phyloP scores from a whole-genome alignment of 1,284 basidiomycete genomes.

The Ceratobasidium sp. region DNA sequence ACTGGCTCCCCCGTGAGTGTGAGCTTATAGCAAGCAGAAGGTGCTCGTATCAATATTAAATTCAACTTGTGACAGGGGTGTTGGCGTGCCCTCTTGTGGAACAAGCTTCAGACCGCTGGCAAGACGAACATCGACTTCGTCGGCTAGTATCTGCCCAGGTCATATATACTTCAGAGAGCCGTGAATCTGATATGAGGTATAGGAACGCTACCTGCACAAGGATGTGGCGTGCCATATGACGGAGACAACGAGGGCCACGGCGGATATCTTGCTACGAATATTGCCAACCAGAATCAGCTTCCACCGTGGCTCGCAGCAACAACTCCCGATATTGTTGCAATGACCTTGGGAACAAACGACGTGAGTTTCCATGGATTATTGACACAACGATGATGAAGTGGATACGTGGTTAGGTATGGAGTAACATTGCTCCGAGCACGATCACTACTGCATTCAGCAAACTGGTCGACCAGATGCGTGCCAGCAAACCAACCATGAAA shows the following conservation, averaged over 20 bases:
- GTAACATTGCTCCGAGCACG: constrained; percentile 8
- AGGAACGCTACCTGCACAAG: constrained; percentile 27
- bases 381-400: background rate
- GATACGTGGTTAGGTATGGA: constrained; percentile 25
- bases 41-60: too few species aligned
- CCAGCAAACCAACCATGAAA: constrained; percentile 36
- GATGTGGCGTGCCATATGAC: constrained; percentile 36
- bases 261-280: constrained; percentile 24
- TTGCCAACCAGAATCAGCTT: constrained; percentile 34
- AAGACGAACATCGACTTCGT: constrained; percentile 30
- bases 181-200: background rate
- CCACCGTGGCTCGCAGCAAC: constrained; percentile 23
- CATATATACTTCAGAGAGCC: background rate
- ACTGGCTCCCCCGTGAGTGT: too few species aligned
- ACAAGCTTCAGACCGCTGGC: constrained; percentile 5
- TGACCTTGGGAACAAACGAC: constrained; percentile 33
- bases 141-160: background rate
- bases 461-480: constrained; percentile 37
- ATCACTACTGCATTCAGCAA: constrained; percentile 20
- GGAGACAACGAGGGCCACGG: constrained; percentile 37
- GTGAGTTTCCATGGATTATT: background rate
- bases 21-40: too few species aligned
- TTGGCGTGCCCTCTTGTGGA: constrained; percentile 30
- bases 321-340: constrained; percentile 24
- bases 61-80: background rate